A percentile compares a stretch with the other conserved stretches of the same genome.
phyloP scores from a whole-genome alignment of 441 rosid species.

The Adansonia grandidieri region DNA sequence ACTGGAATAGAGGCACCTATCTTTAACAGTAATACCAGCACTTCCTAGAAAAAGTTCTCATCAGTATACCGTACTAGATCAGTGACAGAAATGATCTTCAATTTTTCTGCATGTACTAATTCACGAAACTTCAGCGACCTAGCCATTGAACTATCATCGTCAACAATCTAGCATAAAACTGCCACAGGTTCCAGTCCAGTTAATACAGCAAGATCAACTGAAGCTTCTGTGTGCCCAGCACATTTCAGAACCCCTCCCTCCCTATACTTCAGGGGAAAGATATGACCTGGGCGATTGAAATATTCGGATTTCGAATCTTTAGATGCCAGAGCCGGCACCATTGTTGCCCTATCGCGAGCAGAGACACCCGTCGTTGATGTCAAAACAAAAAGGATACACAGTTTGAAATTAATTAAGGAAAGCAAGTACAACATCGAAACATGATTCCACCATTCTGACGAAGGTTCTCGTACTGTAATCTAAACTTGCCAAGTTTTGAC shows the following conservation, averaged over 20 bases:
- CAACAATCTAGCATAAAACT: conserved; percentile 65
- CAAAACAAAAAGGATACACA: neutral
- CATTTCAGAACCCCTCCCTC: conserved; percentile 72
- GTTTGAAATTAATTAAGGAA: neutral
- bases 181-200: conserved; percentile 62
- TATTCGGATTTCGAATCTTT: conserved; percentile 57
- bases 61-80: conserved; percentile 54
- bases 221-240: conserved; percentile 74
- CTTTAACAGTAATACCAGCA: neutral
- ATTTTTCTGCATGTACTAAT: conserved; percentile 51
- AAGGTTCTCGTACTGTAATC: neutral
- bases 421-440: neutral
- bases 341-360: conserved; percentile 61
- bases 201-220: conserved; percentile 60
- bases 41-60: neutral
- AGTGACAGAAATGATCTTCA: conserved; percentile 62
- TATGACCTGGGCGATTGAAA: conserved; percentile 68
- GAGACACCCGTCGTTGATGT: conserved; percentile 56
- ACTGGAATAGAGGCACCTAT: conserved; percentile 4
- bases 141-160: conserved; percentile 80
- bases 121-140: conserved; percentile 60
- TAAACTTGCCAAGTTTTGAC: conserved; percentile 19
- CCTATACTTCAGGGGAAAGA: conserved; percentile 62
- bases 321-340: conserved; percentile 52
- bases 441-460: too few species aligned